Conservation (phyloP, 805 yeast species). For the Ogataea trehalophila region DNA sequence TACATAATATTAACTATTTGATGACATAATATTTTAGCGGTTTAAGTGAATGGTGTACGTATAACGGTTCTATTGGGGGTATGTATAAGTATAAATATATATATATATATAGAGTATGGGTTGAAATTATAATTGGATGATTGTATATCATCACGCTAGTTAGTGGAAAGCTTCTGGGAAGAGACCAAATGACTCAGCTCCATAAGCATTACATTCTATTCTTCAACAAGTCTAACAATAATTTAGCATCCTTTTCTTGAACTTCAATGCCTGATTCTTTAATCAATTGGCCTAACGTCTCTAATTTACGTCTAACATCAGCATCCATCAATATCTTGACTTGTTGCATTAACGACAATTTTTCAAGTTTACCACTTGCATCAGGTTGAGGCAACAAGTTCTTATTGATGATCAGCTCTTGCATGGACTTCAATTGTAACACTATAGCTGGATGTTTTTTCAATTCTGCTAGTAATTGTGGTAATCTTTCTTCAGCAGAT, state of each 20-base stretch:
- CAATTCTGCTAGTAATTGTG: conserved; percentile 20
- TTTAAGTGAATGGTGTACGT: too few relatives aligned
- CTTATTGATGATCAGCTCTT: conserved; percentile 25
- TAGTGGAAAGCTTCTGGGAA: too few relatives aligned
- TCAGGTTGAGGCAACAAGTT: conserved; percentile 12
- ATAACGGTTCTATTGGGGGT: too few relatives aligned
- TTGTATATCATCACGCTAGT: too few relatives aligned
- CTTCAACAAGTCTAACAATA: conserved; percentile 19
- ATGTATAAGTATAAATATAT: too few relatives aligned
- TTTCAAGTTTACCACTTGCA: conserved; percentile 3
- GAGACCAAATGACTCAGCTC: too few relatives aligned
- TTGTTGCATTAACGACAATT: conserved; percentile 22
- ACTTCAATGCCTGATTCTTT: conserved; percentile 21
- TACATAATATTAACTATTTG: too few relatives aligned
- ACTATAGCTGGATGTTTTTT: conserved; percentile 32
- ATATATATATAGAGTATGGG: too few relatives aligned
- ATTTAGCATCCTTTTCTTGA: conserved; percentile 23
- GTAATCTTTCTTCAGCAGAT: conserved; percentile 3
- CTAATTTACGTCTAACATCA: conserved; percentile 23
- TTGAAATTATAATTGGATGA: too few relatives aligned
- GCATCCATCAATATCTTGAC: conserved; percentile 25
- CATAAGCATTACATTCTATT: conserved; percentile 7
- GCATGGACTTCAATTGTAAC: conserved; percentile 30
- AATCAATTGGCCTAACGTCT: conserved; percentile 19
- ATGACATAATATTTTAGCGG: neutral